Conservation (phyloP, 2,329 filamentous ascomycete genomes). For the Remersonia thermophila region DNA sequence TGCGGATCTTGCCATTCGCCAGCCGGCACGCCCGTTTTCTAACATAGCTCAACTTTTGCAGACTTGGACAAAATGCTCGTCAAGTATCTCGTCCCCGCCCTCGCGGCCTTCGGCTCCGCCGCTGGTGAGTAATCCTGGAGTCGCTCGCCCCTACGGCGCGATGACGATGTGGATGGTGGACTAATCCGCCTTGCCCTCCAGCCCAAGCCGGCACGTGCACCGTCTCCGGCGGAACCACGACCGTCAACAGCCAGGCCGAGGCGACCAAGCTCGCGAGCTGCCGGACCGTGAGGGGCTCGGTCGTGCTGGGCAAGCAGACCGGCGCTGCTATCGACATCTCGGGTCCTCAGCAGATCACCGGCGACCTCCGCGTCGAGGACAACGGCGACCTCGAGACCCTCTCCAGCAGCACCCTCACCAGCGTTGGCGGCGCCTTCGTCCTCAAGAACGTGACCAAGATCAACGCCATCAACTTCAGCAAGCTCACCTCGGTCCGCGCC, state of each 20-base stretch:
- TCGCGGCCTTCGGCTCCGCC: conserved; percentile 27
- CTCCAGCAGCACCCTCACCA: conserved; percentile 44
- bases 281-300: conserved; percentile 53
- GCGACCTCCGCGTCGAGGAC: conserved; percentile 47
- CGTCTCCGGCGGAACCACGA: conserved; percentile 25
- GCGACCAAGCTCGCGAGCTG: conserved; percentile 49
- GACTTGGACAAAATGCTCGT: conserved; percentile 29
- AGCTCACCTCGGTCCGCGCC: conserved; percentile 50
- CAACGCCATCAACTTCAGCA: conserved; percentile 51
- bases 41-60: too few relatives aligned
- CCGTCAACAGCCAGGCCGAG: conserved; percentile 52
- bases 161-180: not conserved
- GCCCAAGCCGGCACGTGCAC: conserved; percentile 23
- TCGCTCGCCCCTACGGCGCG: not conserved
- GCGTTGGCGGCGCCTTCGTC: conserved; percentile 58
- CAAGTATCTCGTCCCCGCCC: conserved; percentile 30
- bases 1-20: not conserved
- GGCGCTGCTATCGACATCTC: conserved; percentile 48
- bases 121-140: conserved; percentile 24
- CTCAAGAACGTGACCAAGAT: conserved; percentile 59
- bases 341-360: conserved; percentile 44
- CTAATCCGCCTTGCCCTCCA: conserved; percentile 10
- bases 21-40: too few relatives aligned
- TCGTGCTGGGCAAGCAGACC: conserved; percentile 49
- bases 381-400: conserved; percentile 50